A percentile compares a stretch with the other conserved stretches of the same genome.
Conservation (phyloP, 164 flowering plant genomes). For the Akebia trifoliata region DNA sequence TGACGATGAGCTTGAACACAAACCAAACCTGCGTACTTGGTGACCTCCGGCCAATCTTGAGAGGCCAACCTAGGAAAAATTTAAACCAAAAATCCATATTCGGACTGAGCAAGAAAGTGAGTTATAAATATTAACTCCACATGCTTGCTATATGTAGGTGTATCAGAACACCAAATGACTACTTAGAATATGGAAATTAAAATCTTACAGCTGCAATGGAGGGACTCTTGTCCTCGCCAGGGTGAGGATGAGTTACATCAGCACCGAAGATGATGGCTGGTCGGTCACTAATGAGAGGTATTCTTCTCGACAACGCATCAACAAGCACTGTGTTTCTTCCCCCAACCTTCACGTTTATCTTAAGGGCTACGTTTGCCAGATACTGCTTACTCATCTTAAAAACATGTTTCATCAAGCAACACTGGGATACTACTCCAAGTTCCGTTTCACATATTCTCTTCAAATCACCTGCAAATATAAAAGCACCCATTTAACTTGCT, state of each 20-base stretch:
- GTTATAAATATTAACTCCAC: too few relatives aligned
- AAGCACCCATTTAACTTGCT: background rate
- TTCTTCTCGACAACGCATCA: slow-evolving; percentile 86
- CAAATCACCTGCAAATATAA: slow-evolving; percentile 51
- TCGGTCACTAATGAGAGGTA: slow-evolving; percentile 75
- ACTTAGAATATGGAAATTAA: too few relatives aligned
- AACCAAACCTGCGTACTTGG: slow-evolving; percentile 76
- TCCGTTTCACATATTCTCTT: slow-evolving; percentile 95
- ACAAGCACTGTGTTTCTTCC: slow-evolving; percentile 88
- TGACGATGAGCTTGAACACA: slow-evolving; percentile 80
- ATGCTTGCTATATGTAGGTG: too few relatives aligned
- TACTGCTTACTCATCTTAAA: slow-evolving; percentile 73
- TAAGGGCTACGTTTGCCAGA: slow-evolving; percentile 82
- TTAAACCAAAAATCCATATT: background rate
- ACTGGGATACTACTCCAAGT: slow-evolving; percentile 87
- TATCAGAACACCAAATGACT: too few relatives aligned
- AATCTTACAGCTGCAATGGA: slow-evolving; percentile 92
- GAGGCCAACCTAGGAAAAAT: slow-evolving; percentile 55
- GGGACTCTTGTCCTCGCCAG: slow-evolving; percentile 96
- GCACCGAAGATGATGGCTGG: slow-evolving; percentile 98
- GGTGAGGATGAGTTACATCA: slow-evolving; percentile 98
- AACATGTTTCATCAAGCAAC: slow-evolving; percentile 82
- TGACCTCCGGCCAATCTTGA: slow-evolving; percentile 81
- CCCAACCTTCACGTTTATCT: slow-evolving; percentile 94
- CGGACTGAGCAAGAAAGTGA: too few relatives aligned